These are phyloP conservation scores for Hydnomerulius pinastri DNA, from an alignment of 768 basidiomycete genomes.

Conservation along the genomic window DNA sequence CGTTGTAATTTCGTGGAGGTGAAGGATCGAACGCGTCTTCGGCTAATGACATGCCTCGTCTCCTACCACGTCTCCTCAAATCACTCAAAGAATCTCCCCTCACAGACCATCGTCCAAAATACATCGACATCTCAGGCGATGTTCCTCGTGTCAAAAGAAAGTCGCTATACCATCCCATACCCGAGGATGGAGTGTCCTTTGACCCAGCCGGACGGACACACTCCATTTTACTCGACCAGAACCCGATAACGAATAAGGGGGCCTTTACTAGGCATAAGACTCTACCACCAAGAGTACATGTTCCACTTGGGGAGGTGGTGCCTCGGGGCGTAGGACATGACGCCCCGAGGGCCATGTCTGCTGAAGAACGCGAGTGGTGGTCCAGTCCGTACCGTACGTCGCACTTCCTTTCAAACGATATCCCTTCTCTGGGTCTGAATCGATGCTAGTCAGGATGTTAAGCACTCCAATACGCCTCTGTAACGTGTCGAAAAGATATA, in stretches of 20 bases:
- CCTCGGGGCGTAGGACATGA: constrained; percentile 35
- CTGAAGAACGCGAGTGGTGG: constrained; percentile 65
- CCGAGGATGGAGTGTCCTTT: constrained; percentile 42
- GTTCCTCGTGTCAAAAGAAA: constrained; percentile 25
- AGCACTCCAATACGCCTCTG: constrained; percentile 64
- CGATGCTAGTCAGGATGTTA: constrained; percentile 65
- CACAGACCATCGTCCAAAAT: constrained; percentile 7
- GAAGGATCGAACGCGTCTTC: too few relatives aligned
- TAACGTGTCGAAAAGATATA: constrained; percentile 43
- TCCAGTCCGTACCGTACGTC: constrained; percentile 73
- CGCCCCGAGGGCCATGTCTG: constrained; percentile 57
- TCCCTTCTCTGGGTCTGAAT: constrained; percentile 8
- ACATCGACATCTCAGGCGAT: constrained; percentile 11
- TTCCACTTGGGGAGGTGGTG: constrained; percentile 29
- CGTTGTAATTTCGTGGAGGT: too few relatives aligned
- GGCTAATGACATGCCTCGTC: constrained; percentile 56
- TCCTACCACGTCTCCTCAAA: constrained; percentile 65
- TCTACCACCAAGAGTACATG: constrained; percentile 48
- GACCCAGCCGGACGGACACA: constrained; percentile 43
- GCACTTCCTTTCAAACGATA: not conserved
- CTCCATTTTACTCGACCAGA: constrained; percentile 66
- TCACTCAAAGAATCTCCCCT: constrained; percentile 35
- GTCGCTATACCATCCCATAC: constrained; percentile 37
- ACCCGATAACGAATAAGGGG: constrained; percentile 54
- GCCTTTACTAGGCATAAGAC: constrained; percentile 58